Percentiles rank a stretch among this genome's conserved stretches.
phyloP scores from a whole-genome alignment of 441 rosid species.

The Iberis amara region DNA sequence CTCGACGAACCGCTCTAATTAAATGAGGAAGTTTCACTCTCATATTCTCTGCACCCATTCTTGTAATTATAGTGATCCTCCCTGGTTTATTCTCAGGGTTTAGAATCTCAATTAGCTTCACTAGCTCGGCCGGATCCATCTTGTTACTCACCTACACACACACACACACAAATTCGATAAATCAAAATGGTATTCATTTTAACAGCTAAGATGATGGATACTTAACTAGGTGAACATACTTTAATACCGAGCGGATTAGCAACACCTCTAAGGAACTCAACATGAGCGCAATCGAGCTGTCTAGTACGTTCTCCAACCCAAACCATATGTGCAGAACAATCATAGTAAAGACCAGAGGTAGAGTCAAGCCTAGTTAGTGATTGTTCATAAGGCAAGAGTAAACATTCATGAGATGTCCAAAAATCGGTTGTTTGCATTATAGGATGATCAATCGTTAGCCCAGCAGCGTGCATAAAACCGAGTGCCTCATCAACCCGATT shows the following conservation, averaged over 20 bases:
- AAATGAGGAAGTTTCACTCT: slow-evolving; percentile 93
- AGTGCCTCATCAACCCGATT: slow-evolving; percentile 92
- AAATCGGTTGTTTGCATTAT: slow-evolving; percentile 88
- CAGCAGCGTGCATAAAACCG: slow-evolving; percentile 95
- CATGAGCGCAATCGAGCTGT: slow-evolving; percentile 94
- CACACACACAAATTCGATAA: too few species aligned
- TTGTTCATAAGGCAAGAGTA: slow-evolving; percentile 91
- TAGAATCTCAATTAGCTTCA: slow-evolving; percentile 80
- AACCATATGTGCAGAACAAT: slow-evolving; percentile 29
- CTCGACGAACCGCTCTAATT: slow-evolving; percentile 74
- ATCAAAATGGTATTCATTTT: too few species aligned
- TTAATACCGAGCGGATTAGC: slow-evolving; percentile 95
- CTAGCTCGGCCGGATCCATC: slow-evolving; percentile 66
- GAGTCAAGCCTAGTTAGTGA: slow-evolving; percentile 88
- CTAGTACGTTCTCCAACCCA: slow-evolving; percentile 37
- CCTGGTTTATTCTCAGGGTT: slow-evolving; percentile 88
- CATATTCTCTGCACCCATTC: slow-evolving; percentile 99
- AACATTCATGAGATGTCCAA: slow-evolving; percentile 97
- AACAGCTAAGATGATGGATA: too few species aligned
- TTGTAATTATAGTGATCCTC: slow-evolving; percentile 76
- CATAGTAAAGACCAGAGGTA: slow-evolving; percentile 47
- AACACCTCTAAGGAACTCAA: slow-evolving; percentile 69
- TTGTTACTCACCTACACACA: slow-evolving; percentile 47
- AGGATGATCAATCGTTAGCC: slow-evolving; percentile 88
- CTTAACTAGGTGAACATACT: too few species aligned